phyloP scores from a whole-genome alignment of 1,284 basidiomycete species.

The Malassezia japonica region DNA sequence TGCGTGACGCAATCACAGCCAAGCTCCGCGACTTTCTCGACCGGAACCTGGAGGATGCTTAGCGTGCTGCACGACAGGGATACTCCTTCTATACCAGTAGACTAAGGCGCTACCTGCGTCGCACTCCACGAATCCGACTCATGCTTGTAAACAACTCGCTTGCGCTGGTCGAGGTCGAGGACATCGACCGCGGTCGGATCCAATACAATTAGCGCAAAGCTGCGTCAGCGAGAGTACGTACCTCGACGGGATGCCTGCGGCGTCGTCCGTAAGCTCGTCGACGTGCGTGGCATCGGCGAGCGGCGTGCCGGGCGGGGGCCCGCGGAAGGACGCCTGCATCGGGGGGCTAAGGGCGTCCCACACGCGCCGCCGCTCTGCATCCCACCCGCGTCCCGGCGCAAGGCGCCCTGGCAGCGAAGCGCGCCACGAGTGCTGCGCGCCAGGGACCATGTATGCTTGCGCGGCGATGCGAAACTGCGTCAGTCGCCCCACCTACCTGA shows the following conservation, averaged over 20 bases:
- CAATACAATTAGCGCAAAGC: conserved; percentile 13
- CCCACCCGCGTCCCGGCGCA: background rate
- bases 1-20: conserved; percentile 5
- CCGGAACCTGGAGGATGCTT: conserved; percentile 17
- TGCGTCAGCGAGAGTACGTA: background rate
- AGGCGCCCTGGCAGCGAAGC: background rate
- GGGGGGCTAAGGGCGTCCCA: conserved; percentile 1
- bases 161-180: background rate
- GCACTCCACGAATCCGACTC: background rate
- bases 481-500: conserved; percentile 3
- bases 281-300: background rate
- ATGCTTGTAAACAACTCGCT: background rate
- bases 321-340: conserved; percentile 3
- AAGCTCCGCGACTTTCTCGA: conserved; percentile 15
- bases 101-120: conserved; percentile 1
- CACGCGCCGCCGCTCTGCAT: conserved; percentile 6
- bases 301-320: conserved; percentile 2
- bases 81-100: background rate
- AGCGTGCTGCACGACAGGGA: background rate
- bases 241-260: background rate
- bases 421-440: background rate
- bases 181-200: conserved; percentile 11
- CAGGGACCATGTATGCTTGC: background rate
- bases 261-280: background rate
- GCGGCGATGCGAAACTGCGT: conserved; percentile 14